phyloP scores from a whole-genome alignment of 768 basidiomycete species.

The Suillus ampliporus region DNA sequence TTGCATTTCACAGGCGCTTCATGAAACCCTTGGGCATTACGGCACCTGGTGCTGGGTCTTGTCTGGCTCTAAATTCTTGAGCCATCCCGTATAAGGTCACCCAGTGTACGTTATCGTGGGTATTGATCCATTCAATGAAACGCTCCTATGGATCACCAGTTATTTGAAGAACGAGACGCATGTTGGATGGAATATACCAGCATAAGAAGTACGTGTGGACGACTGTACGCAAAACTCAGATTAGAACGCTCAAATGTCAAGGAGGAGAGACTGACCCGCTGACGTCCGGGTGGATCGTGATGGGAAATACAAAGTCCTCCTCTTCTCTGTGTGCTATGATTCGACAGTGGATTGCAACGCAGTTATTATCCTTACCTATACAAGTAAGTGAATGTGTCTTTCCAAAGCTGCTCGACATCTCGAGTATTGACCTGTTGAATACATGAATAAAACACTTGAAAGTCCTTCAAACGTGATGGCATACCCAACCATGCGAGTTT shows the following conservation, averaged over 20 bases:
- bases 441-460: neutral
- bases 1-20: slow-evolving; percentile 9
- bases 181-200: slow-evolving; percentile 47
- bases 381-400: slow-evolving; percentile 72
- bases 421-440: slow-evolving; percentile 59
- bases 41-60: slow-evolving; percentile 52
- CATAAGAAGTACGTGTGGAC: slow-evolving; percentile 77
- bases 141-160: slow-evolving; percentile 50
- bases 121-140: slow-evolving; percentile 78
- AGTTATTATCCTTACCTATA: slow-evolving; percentile 49
- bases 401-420: slow-evolving; percentile 77
- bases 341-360: neutral
- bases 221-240: slow-evolving; percentile 38
- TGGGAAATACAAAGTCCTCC: slow-evolving; percentile 71
- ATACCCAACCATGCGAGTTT: slow-evolving; percentile 77
- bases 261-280: slow-evolving; percentile 53
- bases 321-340: slow-evolving; percentile 51
- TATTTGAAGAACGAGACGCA: neutral
- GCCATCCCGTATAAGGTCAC: slow-evolving; percentile 74
- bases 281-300: slow-evolving; percentile 82
- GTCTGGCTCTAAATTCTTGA: slow-evolving; percentile 61
- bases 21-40: slow-evolving; percentile 57
- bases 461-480: slow-evolving; percentile 9
- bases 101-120: slow-evolving; percentile 72
- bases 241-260: neutral